Percentiles rank a stretch among this genome's conserved stretches.
phyloP scores from a whole-genome alignment of 805 yeast genomes.

The Debaryomyces tyrocola region DNA sequence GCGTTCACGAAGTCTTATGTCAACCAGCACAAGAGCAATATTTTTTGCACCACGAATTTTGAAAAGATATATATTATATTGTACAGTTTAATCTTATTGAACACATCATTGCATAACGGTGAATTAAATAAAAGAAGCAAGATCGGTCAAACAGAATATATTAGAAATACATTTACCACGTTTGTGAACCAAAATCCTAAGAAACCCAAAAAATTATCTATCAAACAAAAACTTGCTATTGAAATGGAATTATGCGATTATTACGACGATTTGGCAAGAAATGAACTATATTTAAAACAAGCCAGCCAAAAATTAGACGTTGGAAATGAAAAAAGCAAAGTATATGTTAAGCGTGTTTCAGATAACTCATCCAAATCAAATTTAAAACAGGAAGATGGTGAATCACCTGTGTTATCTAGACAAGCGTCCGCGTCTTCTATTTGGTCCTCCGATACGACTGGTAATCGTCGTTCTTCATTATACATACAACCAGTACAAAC shows the following conservation, averaged over 20 bases:
- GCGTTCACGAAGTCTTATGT: conserved; percentile 68
- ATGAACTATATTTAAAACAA: conserved; percentile 41
- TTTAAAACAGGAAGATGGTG: neutral
- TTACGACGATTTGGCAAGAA: conserved; percentile 42
- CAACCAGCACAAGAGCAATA: conserved; percentile 46
- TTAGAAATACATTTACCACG: conserved; percentile 42
- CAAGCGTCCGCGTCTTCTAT: conserved; percentile 33
- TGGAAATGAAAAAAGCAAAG: too few species aligned
- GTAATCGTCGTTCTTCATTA: conserved; percentile 23
- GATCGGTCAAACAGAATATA: conserved; percentile 42
- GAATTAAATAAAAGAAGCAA: conserved; percentile 38
- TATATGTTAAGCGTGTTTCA: neutral
- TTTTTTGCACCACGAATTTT: conserved; percentile 48
- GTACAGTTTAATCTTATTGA: conserved; percentile 68
- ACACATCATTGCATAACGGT: conserved; percentile 71
- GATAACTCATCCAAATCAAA: conserved; percentile 3
- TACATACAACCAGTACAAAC: conserved; percentile 30
- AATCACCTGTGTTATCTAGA: conserved; percentile 13
- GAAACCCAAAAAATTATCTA: conserved; percentile 24
- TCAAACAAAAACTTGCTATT: conserved; percentile 43
- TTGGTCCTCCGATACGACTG: conserved; percentile 36
- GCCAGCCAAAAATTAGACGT: neutral
- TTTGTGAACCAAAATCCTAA: conserved; percentile 37
- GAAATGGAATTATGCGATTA: conserved; percentile 44
- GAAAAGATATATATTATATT: conserved; percentile 67